Base-by-base conservation (phyloP, 225 moss, liverwort and hornwort species). In the Takakia lepidozioides region DNA sequence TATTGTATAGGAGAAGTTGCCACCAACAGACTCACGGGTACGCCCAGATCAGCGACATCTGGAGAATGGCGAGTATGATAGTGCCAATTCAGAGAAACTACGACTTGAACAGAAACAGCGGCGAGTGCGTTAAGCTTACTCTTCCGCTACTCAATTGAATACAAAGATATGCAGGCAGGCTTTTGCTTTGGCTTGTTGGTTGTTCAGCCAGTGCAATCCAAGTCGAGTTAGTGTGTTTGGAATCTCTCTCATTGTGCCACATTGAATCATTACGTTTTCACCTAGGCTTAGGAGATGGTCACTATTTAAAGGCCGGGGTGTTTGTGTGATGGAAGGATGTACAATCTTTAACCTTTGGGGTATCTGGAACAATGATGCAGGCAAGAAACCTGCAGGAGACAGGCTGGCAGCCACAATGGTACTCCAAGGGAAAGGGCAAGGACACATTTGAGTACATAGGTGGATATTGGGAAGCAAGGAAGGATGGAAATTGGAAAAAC, bases 371-470 rank as follows among this genome's bases (percentile, higher is more conserved):
- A n/a, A n/a, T n/a, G n/a, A n/a, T n/a, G 23, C 64, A 98, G 98
- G 98, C 98, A 23, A 65, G 90, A 19, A 61, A 56, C 15, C 68
- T 87, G 60, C 98, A 98, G 54, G 98, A 98, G 64, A 98, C 75
- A 61, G 98, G 98, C 34, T 98, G 98, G 98, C 85, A 98, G 58
- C 81, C 98, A 11, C 83, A 65, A 63, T 98, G 98, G 98, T 98
- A 91, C 26, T 62, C 72, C 2, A 91, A 91, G 71, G 90, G 79
- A 27, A 87, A 81, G 56, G 98, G 85, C 13, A 83, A 83, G 65
- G 98, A 98, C 43, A 87, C 82, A 16, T 98, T 78, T 34, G 70
- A 79, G 55, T 98, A 87, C 27, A 2, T 60, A 43, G 98, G 98
- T 48, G 98, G 98, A 58, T 98, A 98, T 41, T 98, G 98, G 98